A percentile compares a stretch with the other conserved stretches of the same genome.
phyloP scores from a whole-genome alignment of 331 rosid species.

The Malus hybrid region DNA sequence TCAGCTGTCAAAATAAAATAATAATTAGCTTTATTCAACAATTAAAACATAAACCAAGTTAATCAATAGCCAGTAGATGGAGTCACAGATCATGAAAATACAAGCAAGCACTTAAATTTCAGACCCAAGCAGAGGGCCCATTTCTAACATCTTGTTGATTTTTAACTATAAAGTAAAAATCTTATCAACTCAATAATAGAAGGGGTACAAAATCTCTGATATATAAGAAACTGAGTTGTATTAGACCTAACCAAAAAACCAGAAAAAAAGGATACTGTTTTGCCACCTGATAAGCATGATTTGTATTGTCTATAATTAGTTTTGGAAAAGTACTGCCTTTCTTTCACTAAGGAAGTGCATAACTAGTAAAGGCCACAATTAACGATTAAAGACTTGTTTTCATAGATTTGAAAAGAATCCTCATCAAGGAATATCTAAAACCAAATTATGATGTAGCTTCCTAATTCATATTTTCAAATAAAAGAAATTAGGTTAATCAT shows the following conservation, averaged over 20 bases:
- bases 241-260: background rate
- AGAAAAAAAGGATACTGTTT: background rate
- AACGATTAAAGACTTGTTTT: background rate
- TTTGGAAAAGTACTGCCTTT: background rate
- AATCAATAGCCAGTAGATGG: background rate
- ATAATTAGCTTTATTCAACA: conserved; percentile 2
- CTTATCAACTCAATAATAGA: background rate
- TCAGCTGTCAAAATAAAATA: conserved; percentile 60
- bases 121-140: background rate
- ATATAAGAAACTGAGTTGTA: background rate
- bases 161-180: background rate
- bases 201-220: background rate
- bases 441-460: background rate
- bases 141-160: background rate
- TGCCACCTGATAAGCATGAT: background rate
- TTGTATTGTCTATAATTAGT: background rate
- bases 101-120: background rate
- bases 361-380: background rate
- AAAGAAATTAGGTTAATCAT: background rate
- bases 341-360: background rate
- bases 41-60: conserved; percentile 4
- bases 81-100: background rate
- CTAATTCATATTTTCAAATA: background rate
- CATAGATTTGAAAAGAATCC: background rate
- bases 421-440: background rate